These are phyloP conservation scores for Lachancea sp. DNA, from an alignment of 805 yeast species.

Conservation along the genomic window DNA sequence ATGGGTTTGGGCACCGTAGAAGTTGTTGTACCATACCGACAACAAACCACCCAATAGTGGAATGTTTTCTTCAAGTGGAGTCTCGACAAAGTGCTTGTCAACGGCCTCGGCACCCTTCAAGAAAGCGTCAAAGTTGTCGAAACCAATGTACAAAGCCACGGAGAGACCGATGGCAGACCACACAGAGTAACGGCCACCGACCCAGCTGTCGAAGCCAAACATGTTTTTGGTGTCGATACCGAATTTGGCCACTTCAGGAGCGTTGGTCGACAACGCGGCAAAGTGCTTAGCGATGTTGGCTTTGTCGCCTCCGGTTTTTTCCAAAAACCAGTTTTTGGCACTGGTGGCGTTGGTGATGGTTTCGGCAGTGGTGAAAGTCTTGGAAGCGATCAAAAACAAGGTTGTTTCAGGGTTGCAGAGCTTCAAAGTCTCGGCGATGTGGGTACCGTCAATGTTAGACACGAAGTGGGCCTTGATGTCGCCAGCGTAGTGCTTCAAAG, in stretches of 20 bases:
- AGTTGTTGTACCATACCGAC: constrained; percentile 97
- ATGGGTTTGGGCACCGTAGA: constrained; percentile 96
- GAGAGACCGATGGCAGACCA: constrained; percentile 99
- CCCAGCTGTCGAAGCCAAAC: constrained; percentile 99
- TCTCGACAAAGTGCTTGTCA: constrained; percentile 78
- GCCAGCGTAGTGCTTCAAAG: constrained; percentile 81
- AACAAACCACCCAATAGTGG: constrained; percentile 90
- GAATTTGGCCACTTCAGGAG: constrained; percentile 81
- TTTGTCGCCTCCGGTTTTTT: constrained; percentile 49
- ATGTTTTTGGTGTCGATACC: constrained; percentile 97
- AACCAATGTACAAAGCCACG: constrained; percentile 92
- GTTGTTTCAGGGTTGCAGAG: constrained; percentile 82
- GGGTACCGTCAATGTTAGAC: constrained; percentile 98
- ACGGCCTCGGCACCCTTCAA: constrained; percentile 97
- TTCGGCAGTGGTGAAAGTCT: constrained; percentile 99
- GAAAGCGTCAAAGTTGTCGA: constrained; percentile 85
- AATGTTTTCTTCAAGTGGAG: constrained; percentile 87
- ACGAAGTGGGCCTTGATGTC: constrained; percentile 83
- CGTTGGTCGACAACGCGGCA: constrained; percentile 93
- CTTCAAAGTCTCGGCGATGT: constrained; percentile 84
- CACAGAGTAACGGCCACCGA: constrained; percentile 99
- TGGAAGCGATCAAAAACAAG: constrained; percentile 85
- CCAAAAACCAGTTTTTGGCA: constrained; percentile 92
- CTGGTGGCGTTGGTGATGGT: constrained; percentile 93
- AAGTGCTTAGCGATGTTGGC: constrained; percentile 91